Evolutionary conservation across 2,329 filamentous ascomycete species (phyloP), one percentile per base, ranked within the genome.

Genomic region (Fusarium nygamai): DNA sequence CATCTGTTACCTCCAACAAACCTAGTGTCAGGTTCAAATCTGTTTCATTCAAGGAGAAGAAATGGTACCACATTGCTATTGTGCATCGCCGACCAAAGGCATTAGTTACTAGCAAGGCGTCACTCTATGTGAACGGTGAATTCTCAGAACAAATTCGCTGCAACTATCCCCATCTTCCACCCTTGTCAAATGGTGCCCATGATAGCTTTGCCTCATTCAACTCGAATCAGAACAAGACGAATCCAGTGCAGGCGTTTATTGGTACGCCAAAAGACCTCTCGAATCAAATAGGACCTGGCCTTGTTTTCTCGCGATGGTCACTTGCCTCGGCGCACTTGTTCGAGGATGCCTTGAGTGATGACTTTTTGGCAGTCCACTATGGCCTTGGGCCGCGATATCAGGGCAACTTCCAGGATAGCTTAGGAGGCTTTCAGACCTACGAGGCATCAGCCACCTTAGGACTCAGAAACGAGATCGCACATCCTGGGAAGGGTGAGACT

Each of bases 371-470:
- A 19, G 96, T 99, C 1, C 94, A 98, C 78, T 94, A 93, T 80
- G 93, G 95, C 57, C 91, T 99, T 24, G 96, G 96, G 0, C 93
- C 95, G 31, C 91, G 94, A 54, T 99, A 99, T 77, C 92, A 94
- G 79, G 96, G 96, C 22, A 99, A 99, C 80, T 98, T 97, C 77
- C 96, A 99, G 83, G 96, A 99, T 80, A 96, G 94, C 76, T 88
- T 99, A 20, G 96, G 97, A 10, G 96, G 95, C 4, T 97, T 99
- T 79, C 95, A 98, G 80, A 99, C 97, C 0, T 99, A 99, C 80
- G 91, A 93, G 78, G 96, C 96, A 12, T 98, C 96, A 3, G 96
- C 96, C 13, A 92, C 94, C 61, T 85, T 99, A 44, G 96, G 97
- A 67, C 88, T 98, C 61, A 92, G 96, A 51, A 98, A 98, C 78